Base-by-base conservation (phyloP, 371 early-diverging fungal species). In the Syncephalastrum monosporum region DNA sequence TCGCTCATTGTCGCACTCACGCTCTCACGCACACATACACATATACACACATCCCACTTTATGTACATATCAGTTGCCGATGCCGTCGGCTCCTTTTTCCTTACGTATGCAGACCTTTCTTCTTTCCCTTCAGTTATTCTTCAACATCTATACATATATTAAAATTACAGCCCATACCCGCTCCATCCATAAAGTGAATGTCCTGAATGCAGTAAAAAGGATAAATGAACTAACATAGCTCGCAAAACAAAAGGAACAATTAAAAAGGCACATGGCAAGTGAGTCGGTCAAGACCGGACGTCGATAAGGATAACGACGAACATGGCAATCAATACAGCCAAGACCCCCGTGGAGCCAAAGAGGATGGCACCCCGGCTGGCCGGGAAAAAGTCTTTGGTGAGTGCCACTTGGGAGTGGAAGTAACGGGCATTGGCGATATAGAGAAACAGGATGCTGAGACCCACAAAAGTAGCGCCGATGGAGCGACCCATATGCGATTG, bases 371-470 rank as follows among this genome's bases (percentile, higher is more conserved):
- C 84, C 50, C 90, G 77, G 63, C 87, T 87, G 2, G 89, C 88
- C 5, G 91, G 89, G 47, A 90, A 91, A 47, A 75, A 73, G 3
- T 88, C 89, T 59, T 76, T 74, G 1, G 84, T 86, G 69, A 91
- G 71, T 19, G 83, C 74, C 15, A 57, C 61, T 69, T 91, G 91
- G 10, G 85, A 81, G 66, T 83, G 83, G 67, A 90, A 90, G 62
- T 90, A 91, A 38, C 91, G 71, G 25, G 81, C 77, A 29, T 84
- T 74, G n/a, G 87, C 91, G 47, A 90, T 68, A 54, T 82, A 74
- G 5, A 90, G 66, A 62, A 90, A 88, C 7, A 82, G 15, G 25
- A 89, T 81, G 19, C 88, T 87, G 41, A 89, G 72, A 0, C 75
- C 62, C 16, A 90, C 83, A 69, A 90, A 91, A 0, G 78, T 63